Evolutionary conservation across 208 protist genomes (phyloP).

Genomic region (Trypanosoma vivax): DNA sequence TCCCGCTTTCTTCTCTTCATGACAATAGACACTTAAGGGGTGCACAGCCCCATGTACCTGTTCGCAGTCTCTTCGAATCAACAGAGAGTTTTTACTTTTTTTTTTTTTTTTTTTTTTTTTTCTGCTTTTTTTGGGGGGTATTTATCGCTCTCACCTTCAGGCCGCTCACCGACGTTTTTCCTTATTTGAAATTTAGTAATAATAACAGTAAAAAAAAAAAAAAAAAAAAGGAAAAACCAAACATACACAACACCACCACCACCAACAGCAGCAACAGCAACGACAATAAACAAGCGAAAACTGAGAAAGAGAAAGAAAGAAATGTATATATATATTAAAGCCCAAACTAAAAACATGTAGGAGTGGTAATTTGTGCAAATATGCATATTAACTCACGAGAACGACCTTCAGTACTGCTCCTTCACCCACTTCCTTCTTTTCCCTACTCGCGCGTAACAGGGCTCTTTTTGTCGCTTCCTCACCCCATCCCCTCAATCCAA

Average conservation of each 20-base stretch:
- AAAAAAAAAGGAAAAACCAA: constrained; percentile 6
- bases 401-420: too few relatives aligned
- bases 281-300: constrained; percentile 3
- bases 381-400: too few relatives aligned
- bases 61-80: too few relatives aligned
- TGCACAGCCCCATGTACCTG: too few relatives aligned
- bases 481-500: not conserved
- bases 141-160: not conserved
- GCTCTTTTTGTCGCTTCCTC: not conserved
- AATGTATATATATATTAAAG: constrained; percentile 2
- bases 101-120: not conserved
- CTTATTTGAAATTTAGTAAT: not conserved
- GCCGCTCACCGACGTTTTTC: not conserved
- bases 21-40: not conserved
- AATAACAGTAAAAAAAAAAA: not conserved
- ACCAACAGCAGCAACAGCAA: not conserved
- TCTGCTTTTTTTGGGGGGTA: not conserved
- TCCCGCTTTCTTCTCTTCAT: not conserved
- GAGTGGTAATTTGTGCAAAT: too few relatives aligned
- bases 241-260: not conserved
- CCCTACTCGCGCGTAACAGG: too few relatives aligned
- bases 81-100: constrained; percentile 3
- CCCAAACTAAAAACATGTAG: too few relatives aligned
- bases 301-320: not conserved
- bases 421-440: not conserved